Evolutionary conservation across 1,139 yeast genomes (phyloP), one percentile per base, ranked within the genome.

Genomic region (Pichia sp.): DNA sequence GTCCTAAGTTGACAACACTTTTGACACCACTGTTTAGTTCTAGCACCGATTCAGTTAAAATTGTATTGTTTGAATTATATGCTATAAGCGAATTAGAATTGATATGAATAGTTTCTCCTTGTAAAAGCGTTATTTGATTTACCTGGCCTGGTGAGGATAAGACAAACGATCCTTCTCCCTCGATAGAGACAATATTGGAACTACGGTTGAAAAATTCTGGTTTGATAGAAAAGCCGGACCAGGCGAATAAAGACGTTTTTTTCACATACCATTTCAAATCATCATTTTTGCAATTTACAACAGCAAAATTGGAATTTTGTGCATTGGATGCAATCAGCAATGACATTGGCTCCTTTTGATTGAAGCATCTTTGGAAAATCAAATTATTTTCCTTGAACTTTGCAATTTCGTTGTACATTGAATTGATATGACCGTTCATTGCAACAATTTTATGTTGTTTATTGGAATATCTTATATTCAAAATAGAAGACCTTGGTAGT

Each of bases 401-500:
- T 9, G 45, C 59, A 29, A 60, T 38, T 43, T 61, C 63, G 6
- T 34, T 4, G 56, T 54, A 28, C 44, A 51, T 41, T 61, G 56
- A 51, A 6, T 57, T 53, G 7, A 68, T 51, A 27, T 65, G 60
- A 2, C 77, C 78, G 56, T 67, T 73, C 39, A 72, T 58, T 3
- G 75, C 79, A 8, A 74, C 61, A 23, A 76, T 58, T 11, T 73
- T 64, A 26, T 72, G 72, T 32, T 71, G 58, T 5, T 70, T 63
- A 27, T 72, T 66, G 43, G 56, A 54, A 44, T 56, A 60, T 33
- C 66, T 53, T 26, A 63, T 44, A 50, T 66, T 72, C 29, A 77
- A 53, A 3, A 71, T 62, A 4, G 75, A 61, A 2, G 77, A 72
- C 5, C 77, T 66, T 4, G 81, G 81, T 7, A 76, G 54, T 31